Evolutionary conservation across 148 eudicot species (phyloP).

Genomic region (Rhododendron vialii): DNA sequence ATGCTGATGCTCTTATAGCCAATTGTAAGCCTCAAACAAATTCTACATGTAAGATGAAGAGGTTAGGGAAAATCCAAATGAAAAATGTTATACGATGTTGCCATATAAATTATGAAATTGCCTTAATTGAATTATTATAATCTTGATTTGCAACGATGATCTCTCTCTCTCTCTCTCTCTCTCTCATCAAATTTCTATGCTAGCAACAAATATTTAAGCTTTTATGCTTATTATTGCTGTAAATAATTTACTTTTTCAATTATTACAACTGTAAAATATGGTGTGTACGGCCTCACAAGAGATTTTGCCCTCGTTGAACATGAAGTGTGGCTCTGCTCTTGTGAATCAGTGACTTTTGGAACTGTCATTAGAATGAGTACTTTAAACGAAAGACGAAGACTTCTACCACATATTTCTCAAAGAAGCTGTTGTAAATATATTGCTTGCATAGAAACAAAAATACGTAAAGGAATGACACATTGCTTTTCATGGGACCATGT

Average conservation of each 20-base stretch:
- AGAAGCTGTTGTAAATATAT: not conserved
- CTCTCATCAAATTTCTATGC: not conserved
- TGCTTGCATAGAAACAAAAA: not conserved
- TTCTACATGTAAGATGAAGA: not conserved
- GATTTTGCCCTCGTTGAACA: not conserved
- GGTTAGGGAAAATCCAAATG: not conserved
- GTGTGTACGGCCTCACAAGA: not conserved
- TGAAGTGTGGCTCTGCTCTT: not conserved
- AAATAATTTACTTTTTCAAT: not conserved
- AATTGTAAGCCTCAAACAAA: not conserved
- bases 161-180: not conserved
- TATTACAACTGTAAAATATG: not conserved
- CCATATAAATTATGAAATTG: not conserved
- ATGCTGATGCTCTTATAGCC: not conserved
- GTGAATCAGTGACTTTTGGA: not conserved
- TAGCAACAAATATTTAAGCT: not conserved
- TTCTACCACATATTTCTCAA: not conserved
- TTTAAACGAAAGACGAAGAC: not conserved
- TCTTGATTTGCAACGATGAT: not conserved
- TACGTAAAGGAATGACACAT: not conserved
- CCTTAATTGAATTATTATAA: not conserved
- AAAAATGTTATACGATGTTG: not conserved
- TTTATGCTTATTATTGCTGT: not conserved
- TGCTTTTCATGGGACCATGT: slow-evolving; percentile 4
- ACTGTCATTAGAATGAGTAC: not conserved